These are phyloP conservation scores for Monosporozyma solicola DNA, from an alignment of 805 yeast genomes.

Conservation along the genomic window DNA sequence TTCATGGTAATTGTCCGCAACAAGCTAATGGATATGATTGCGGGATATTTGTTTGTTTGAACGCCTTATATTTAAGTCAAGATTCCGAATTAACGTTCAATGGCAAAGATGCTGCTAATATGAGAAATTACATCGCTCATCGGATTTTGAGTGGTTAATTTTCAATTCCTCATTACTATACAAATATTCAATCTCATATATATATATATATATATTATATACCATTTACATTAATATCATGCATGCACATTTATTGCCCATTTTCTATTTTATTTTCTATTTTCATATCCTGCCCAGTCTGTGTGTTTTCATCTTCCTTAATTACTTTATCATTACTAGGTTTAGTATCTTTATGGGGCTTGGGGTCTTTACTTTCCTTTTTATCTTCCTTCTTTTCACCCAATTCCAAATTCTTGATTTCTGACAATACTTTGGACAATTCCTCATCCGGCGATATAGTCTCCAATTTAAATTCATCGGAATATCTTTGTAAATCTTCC, in stretches of 20 bases:
- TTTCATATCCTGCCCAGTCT: constrained; percentile 4
- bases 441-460: constrained; percentile 1
- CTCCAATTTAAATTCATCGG: constrained; percentile 15
- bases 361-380: no score
- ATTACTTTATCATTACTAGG: not conserved
- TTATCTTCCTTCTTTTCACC: not conserved
- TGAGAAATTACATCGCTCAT: constrained; percentile 43
- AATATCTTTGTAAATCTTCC: constrained; percentile 39
- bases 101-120: constrained; percentile 57
- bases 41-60: constrained; percentile 86
- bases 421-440: constrained; percentile 6
- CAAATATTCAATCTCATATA: not conserved
- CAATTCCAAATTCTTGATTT: constrained; percentile 9
- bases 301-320: not conserved
- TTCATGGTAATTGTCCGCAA: constrained; percentile 53
- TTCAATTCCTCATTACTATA: not conserved
- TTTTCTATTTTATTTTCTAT: not conserved
- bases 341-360: not conserved
- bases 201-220: not conserved
- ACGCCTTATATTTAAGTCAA: constrained; percentile 52
- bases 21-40: constrained; percentile 90
- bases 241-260: not conserved
- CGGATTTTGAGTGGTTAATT: constrained; percentile 10
- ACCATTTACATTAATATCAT: not conserved
- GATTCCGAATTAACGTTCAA: constrained; percentile 43